Base-by-base conservation (phyloP, 805 yeast species). In the Phaffomyces thermotolerans region DNA sequence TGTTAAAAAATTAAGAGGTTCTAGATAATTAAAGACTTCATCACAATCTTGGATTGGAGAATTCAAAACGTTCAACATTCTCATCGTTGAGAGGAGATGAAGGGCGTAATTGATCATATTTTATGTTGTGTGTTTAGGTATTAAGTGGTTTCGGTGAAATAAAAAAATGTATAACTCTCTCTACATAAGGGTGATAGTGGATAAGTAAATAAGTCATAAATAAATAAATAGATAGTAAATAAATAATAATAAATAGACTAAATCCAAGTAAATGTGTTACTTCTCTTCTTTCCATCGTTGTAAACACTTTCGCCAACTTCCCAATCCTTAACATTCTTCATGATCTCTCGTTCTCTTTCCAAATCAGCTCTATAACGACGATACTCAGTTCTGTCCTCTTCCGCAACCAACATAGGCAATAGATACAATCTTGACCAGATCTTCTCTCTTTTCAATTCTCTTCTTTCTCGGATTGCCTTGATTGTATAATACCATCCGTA, bases 21-120 rank as follows among this genome's bases (percentile, higher is more conserved):
- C 98, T 91, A 96, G 89, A 64, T 86, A 91, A 59, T 91, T 91
- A 73, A 77, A 91, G 0, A 76, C 81, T 62, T 91, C 98, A 62
- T 91, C 97, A 59, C 97, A 90, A 55, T 90, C 98, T 2, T 93
- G 78, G 24, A 91, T 82, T 32, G 88, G 79, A 60, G 86, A 78
- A 53, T 66, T 66, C 46, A 76, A 53, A 4, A 80, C 74, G 46
- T 73, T 67, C 53, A 66, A 65, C 4, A 62, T 34, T 25, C 76
- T 22, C 24, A 37, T 32, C 5, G 46, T 35, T 3, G 36, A 43
- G 15, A 43, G 37, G 13, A 39, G 20, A 22, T 43, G 40, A 14
- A 40, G 31, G 10, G 35, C 35, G 20, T 17, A 18, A 8, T 33
- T 17, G 14, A 18, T 22, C 35, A 33, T 18, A 18, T 31, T 31